These are phyloP conservation scores for Desmodesmus armatus DNA, from an alignment of 139 green algal genomes.

Conservation along the genomic window DNA sequence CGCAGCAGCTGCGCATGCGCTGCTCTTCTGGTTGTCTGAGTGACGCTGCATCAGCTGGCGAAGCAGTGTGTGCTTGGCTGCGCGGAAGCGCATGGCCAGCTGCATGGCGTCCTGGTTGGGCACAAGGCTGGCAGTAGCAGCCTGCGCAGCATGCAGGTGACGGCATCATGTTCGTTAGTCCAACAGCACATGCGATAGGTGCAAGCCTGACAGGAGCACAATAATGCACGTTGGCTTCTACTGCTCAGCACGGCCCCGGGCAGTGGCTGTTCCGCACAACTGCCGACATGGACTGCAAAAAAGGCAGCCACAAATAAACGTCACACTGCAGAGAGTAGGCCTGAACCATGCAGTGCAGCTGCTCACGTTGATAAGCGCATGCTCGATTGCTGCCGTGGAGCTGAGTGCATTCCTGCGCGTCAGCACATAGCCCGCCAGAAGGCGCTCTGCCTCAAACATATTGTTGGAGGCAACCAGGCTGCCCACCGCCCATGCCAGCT, in stretches of 20 bases:
- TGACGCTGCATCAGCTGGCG: not conserved
- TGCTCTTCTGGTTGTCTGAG: not conserved
- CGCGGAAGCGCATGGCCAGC: not conserved
- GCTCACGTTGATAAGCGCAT: conserved; percentile 3
- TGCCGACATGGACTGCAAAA: no score
- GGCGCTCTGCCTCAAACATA: not conserved
- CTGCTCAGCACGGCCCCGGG: no score
- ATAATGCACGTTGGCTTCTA: no score
- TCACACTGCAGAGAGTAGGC: no score
- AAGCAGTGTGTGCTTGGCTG: not conserved
- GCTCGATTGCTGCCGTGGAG: not conserved
- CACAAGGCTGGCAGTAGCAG: not conserved
- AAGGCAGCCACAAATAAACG: not conserved
- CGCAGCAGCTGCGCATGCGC: not conserved
- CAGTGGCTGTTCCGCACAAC: no score
- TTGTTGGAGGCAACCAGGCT: not conserved
- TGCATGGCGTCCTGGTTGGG: not conserved
- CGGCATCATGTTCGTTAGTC: no score
- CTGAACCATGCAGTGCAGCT: not conserved
- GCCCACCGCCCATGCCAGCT: not conserved
- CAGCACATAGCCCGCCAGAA: not conserved
- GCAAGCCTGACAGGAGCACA: no score
- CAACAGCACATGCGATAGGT: no score
- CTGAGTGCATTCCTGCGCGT: not conserved
- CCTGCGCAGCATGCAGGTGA: not conserved